These are phyloP conservation scores for Paraglomus brasilianum DNA, from an alignment of 192 early-diverging fungal species.

Conservation along the genomic window DNA sequence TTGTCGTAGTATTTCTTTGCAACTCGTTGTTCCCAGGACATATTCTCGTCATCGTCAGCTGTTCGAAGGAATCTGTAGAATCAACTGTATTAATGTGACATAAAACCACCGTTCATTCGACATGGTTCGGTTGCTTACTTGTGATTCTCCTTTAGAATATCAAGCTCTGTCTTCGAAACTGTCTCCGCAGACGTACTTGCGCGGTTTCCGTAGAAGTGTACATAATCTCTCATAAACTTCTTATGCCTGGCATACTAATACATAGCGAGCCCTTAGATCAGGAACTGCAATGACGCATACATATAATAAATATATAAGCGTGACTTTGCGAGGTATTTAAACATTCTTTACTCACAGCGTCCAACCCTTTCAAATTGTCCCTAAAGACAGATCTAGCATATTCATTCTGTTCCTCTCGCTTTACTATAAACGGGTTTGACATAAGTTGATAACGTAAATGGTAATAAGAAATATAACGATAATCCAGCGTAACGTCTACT, in stretches of 20 bases:
- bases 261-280: background rate
- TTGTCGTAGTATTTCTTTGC: constrained; percentile 86
- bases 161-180: constrained; percentile 53
- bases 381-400: constrained; percentile 35
- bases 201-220: constrained; percentile 40
- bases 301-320: background rate
- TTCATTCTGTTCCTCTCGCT: constrained; percentile 23
- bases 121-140: constrained; percentile 42
- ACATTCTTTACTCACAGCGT: constrained; percentile 38
- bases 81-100: background rate
- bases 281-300: background rate
- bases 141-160: constrained; percentile 73
- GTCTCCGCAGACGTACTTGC: background rate
- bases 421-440: no score
- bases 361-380: constrained; percentile 45
- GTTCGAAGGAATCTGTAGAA: constrained; percentile 56
- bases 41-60: constrained; percentile 44
- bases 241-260: constrained; percentile 56
- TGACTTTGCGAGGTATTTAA: background rate
- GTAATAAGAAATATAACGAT: no score
- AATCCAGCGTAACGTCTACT: no score
- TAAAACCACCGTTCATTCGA: background rate
- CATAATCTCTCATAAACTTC: constrained; percentile 58
- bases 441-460: no score
- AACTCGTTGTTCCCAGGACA: constrained; percentile 69